Conservation (phyloP, 2,329 filamentous ascomycete genomes). For the Alternaria brassicae region DNA sequence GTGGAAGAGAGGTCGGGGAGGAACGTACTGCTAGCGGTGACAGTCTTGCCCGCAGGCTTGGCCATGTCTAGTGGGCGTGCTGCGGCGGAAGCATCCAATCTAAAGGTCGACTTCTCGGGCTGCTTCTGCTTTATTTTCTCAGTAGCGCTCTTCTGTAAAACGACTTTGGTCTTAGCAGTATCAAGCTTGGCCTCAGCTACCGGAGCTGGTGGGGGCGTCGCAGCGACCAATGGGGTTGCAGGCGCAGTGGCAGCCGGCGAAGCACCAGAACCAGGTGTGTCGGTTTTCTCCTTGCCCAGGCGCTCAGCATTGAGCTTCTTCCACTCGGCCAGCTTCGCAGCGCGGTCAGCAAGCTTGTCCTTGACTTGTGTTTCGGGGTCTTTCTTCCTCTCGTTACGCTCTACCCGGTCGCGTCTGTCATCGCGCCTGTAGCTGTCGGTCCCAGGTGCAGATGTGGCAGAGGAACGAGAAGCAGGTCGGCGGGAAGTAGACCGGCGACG, state of each 20-base stretch:
- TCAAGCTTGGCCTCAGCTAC: constrained; percentile 52
- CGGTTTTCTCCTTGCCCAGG: constrained; percentile 70
- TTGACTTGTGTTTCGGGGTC: constrained; percentile 47
- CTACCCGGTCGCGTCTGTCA: constrained; percentile 25
- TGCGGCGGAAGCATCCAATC: constrained; percentile 42
- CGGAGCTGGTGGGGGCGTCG: constrained; percentile 42
- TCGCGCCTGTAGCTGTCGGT: constrained; percentile 1
- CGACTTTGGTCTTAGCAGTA: constrained; percentile 70
- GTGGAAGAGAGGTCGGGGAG: not conserved
- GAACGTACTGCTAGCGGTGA: constrained; percentile 28
- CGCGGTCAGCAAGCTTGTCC: constrained; percentile 36
- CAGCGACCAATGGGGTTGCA: constrained; percentile 60
- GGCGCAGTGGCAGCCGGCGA: constrained; percentile 69
- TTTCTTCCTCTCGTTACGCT: constrained; percentile 64
- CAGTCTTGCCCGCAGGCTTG: constrained; percentile 38
- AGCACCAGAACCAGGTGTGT: constrained; percentile 63
- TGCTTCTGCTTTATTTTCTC: constrained; percentile 73
- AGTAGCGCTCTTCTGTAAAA: constrained; percentile 84
- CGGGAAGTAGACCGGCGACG: constrained; percentile 76
- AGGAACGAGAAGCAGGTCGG: constrained; percentile 67
- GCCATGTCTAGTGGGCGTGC: constrained; percentile 36
- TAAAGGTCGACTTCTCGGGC: constrained; percentile 49
- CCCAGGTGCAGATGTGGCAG: constrained; percentile 56
- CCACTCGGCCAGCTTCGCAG: constrained; percentile 71
- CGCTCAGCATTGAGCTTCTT: constrained; percentile 68